Evolutionary conservation across 495 filamentous ascomycete genomes (phyloP), one percentile per base, ranked within the genome.

Genomic region (Aspergillus affinis): DNA sequence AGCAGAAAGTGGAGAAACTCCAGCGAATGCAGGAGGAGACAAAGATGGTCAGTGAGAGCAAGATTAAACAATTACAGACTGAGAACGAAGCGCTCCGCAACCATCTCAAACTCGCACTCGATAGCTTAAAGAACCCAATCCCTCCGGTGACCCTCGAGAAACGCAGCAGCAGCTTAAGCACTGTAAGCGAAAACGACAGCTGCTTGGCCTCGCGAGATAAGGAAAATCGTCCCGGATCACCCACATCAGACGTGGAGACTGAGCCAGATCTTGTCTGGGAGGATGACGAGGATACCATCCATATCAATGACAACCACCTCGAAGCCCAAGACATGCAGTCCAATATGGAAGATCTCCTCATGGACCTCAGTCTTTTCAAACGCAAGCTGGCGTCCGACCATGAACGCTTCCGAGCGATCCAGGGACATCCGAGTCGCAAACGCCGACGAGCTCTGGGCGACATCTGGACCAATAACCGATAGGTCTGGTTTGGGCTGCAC

Each of bases 1-100:
- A 98, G 75, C 88, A 84, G 57, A 80, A 83, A 61, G 92, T 98
- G 7, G 80, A 86, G 30, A 83, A 86, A 49, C 89, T 99, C 86
- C 92, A 97, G 72, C 85, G 91, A 46, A 79, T 93, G 63, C 96
- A 97, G 93, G 93, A 97, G 70, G 94, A 99, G 76, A 86, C 83
- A 32, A 84, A 86, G 46, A 85, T 94, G 71, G 87, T 97, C 5
- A 85, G 88, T 54, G 95, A 99, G 65, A 88, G 86, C 77, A 96
- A 96, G 80, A 96, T 99, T 60, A 82, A 89, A 30, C 88, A 86
- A 47, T 72, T 99, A 46, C 85, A 91, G 70, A 89, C 86, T 3
- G 90, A 98, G 78, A 97, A 95, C 55, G 94, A 97, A 67, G 88
- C 92, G 0, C 75, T 98, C 66, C 81, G 90, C 57, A 78, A 90